Evolutionary conservation across 2,329 filamentous ascomycete genomes (phyloP).

Genomic region (Monilinia polystroma): DNA sequence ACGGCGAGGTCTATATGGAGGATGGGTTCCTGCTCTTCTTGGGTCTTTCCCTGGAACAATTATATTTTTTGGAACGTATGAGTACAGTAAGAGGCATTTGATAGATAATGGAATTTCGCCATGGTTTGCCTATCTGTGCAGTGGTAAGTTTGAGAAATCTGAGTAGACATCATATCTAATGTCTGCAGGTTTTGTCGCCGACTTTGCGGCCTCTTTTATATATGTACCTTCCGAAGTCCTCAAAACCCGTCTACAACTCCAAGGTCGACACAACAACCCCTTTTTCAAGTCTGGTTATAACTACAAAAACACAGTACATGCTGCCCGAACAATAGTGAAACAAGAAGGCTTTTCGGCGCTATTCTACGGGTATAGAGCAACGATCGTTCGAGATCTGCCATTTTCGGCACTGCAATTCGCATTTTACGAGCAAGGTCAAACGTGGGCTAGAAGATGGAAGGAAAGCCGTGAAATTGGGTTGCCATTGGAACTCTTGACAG

Average conservation of each 20-base stretch:
- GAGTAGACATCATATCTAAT: background rate
- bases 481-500: conserved; percentile 81
- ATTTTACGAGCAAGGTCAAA: conserved; percentile 94
- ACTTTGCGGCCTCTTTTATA: conserved; percentile 85
- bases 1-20: conserved; percentile 81
- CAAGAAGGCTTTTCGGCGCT: conserved; percentile 81
- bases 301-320: conserved; percentile 82
- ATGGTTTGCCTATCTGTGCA: conserved; percentile 79
- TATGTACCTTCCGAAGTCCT: conserved; percentile 98
- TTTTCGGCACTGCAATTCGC: conserved; percentile 97
- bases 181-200: conserved; percentile 76
- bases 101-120: conserved; percentile 81
- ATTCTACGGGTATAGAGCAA: conserved; percentile 97
- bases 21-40: conserved; percentile 85
- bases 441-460: conserved; percentile 75
- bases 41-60: conserved; percentile 93
- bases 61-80: conserved; percentile 94
- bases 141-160: conserved; percentile 56
- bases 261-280: conserved; percentile 93
- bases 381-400: conserved; percentile 87
- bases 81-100: conserved; percentile 88
- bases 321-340: conserved; percentile 78
- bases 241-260: conserved; percentile 93
- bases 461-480: conserved; percentile 82
- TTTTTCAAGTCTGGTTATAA: conserved; percentile 95